Percentiles rank a stretch among this genome's conserved stretches.
Evolutionary conservation across 2,329 filamentous ascomycete species (phyloP).

Genomic region (Escovopsis weberi): DNA sequence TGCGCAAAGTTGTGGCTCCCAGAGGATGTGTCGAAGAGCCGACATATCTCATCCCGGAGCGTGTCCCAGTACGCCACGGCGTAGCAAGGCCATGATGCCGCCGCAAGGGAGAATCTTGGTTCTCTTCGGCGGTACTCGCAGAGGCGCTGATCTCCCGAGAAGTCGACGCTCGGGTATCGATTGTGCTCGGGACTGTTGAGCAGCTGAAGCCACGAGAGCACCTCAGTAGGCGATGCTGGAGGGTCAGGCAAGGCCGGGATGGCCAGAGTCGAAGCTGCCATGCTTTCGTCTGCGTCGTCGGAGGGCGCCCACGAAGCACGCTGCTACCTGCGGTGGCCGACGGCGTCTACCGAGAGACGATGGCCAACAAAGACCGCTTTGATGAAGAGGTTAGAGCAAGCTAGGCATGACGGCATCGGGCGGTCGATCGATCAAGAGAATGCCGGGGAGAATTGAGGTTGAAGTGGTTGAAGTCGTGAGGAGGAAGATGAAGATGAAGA

Average conservation of each 20-base stretch:
- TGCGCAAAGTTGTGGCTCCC: constrained; percentile 19
- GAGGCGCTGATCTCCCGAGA: constrained; percentile 11
- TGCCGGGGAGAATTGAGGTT: too few species aligned
- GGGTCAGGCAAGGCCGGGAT: too few species aligned
- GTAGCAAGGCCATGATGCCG: constrained; percentile 14
- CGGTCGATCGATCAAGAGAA: too few species aligned
- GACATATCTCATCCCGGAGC: constrained; percentile 12
- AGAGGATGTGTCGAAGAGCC: constrained; percentile 13
- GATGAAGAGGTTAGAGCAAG: too few species aligned
- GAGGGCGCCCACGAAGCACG: too few species aligned
- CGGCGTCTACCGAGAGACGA: too few species aligned
- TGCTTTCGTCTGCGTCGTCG: too few species aligned
- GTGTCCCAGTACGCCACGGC: constrained; percentile 16
- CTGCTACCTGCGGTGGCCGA: too few species aligned
- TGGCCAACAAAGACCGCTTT: too few species aligned
- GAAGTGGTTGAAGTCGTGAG: background rate
- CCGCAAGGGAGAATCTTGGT: constrained; percentile 14
- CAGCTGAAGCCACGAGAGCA: constrained; percentile 1
- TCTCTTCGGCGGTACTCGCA: constrained; percentile 10
- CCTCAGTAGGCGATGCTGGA: background rate
- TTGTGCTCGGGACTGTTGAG: constrained; percentile 2
- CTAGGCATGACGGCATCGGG: too few species aligned
- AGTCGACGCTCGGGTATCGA: constrained; percentile 10
- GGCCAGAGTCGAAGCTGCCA: too few species aligned
- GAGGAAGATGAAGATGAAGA: background rate